Base-by-base conservation (phyloP, 1,139 yeast genomes). In the Citeromyces hawaiiensis region DNA sequence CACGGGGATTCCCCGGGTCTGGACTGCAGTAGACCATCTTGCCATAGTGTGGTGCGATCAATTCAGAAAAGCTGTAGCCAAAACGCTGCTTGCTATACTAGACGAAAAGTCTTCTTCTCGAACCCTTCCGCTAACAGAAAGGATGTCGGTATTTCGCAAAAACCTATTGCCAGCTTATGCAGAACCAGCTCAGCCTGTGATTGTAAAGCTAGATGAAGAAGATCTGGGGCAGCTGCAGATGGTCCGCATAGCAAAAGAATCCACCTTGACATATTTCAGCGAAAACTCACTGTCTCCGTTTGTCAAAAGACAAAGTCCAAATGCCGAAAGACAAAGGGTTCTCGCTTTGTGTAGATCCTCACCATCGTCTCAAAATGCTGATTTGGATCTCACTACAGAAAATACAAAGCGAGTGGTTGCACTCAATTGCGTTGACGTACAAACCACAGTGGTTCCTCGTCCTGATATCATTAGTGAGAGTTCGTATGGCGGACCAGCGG, bases 31-130 rank as follows among this genome's bases (percentile, higher is more conserved):
- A 36, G 98, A 93, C 56, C 99, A 93, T 59, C 68, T 87, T 48
- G 97, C 98, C 0, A 79, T 93, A 40, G 95, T 88, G 1, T 93
- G 99, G 99, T 93, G 99, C 59, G 83, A 79, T 44, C 97, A 91
- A 55, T 61, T 87, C 34, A 69, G 98, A 41, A 65, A 69, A 35
- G 72, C 69, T 6, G 48, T 91, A 2, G 81, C 83, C 10, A 63
- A 66, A 37, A 61, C 76, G 0, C 53, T 93, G 25, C 60, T 83
- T 36, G 80, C 73, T 35, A 65, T 82, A 14, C 70, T 74, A 2
- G 82, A 83, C 50, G 43, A 36, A 18, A 45, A 48, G 0, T 49
- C 63, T 0, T 63, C 76, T 0, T 42, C 50, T 4, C 70, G 70
- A 47, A 77, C 87, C 0, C 62, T 61, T 38, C 51, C 71, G 0